phyloP scores from a whole-genome alignment of 2,329 filamentous ascomycete genomes.

The Aspergillus texensis region DNA sequence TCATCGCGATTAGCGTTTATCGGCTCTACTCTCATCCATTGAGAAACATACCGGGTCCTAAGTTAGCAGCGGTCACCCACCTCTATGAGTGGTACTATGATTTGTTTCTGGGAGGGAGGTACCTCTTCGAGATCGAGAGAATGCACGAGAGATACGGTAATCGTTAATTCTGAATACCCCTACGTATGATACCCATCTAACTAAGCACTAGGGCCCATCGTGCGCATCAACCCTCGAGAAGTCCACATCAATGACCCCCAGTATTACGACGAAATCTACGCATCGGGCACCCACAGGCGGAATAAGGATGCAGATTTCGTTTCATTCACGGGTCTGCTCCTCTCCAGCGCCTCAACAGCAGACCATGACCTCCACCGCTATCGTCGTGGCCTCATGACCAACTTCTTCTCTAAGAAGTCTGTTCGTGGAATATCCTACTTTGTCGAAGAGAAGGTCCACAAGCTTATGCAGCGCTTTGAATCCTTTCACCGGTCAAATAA shows the following conservation, averaged over 20 bases:
- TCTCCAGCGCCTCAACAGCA: slow-evolving; percentile 36
- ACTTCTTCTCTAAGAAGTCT: slow-evolving; percentile 48
- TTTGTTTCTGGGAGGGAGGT: slow-evolving; percentile 25
- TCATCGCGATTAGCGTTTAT: slow-evolving; percentile 16
- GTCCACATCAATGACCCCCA: slow-evolving; percentile 39
- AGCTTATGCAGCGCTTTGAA: slow-evolving; percentile 20
- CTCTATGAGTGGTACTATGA: slow-evolving; percentile 35
- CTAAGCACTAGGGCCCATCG: slow-evolving; percentile 32
- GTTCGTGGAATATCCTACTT: slow-evolving; percentile 39
- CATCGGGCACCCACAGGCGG: slow-evolving; percentile 16
- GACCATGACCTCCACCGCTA: slow-evolving; percentile 45
- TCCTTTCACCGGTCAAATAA: slow-evolving; percentile 4
- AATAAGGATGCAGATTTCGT: slow-evolving; percentile 28
- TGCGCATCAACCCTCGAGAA: slow-evolving; percentile 42
- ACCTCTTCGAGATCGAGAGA: slow-evolving; percentile 25
- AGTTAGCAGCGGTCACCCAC: slow-evolving; percentile 30
- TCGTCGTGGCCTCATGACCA: slow-evolving; percentile 45
- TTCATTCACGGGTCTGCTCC: slow-evolving; percentile 12
- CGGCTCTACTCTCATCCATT: slow-evolving; percentile 35
- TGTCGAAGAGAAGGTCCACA: slow-evolving; percentile 32
- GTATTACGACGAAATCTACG: slow-evolving; percentile 39
- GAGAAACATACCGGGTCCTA: slow-evolving; percentile 36
- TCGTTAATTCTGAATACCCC: too few relatives aligned
- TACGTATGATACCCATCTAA: too few relatives aligned
- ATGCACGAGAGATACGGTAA: slow-evolving; percentile 34